Evolutionary conservation across 768 basidiomycete species (phyloP), one percentile per base, ranked within the genome.

Genomic region (Lactarius indigo): DNA sequence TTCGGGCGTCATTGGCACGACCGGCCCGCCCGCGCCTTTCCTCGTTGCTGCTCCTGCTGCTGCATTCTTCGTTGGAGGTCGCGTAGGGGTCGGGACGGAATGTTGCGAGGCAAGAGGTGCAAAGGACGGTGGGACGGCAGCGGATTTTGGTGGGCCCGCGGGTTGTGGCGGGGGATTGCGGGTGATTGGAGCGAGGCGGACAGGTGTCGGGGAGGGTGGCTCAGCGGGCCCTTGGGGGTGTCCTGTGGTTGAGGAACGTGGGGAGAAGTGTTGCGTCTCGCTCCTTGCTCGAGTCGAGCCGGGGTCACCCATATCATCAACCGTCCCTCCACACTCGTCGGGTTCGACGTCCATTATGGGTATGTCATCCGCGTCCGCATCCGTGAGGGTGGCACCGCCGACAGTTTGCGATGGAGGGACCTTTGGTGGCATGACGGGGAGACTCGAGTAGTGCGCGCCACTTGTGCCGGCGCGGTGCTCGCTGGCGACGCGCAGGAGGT

Each of bases 391-490:
- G 1, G 42, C 3, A 17, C 26, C 41, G 18, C 28, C 8, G 26
- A n/a, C 23, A 6, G 8, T 1, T 10, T 66, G 60, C 13, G 33
- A 66, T 10, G 13, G n/a, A 15, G 26, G 26, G 31, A 42, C 18
- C 26, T 54, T 66, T 2, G 57, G 41, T 41, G 47, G 50, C 57
- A 67, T 63, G 10, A 55, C 31, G 31, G 66, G 66, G 31, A 67
- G 66, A 55, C 66, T 63, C 2, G 66, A 67, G 35, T 44, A 35
- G 5, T 28, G 61, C 42, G 37, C 26, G 12, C 56, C 18, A 13
- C 23, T 57, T 50, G 47, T 18, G 12, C 56, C 13, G 1, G 57
- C 10, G 5, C 33, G 37, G 4, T 17, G 30, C 5, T 50, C 47
- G 47, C 47, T 50, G 23, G 28, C 15, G 9, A 42, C 23, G 39